These are phyloP conservation scores for Ophidiomyces ophidiicola DNA, from an alignment of 2,329 filamentous ascomycete species.

Conservation along the genomic window DNA sequence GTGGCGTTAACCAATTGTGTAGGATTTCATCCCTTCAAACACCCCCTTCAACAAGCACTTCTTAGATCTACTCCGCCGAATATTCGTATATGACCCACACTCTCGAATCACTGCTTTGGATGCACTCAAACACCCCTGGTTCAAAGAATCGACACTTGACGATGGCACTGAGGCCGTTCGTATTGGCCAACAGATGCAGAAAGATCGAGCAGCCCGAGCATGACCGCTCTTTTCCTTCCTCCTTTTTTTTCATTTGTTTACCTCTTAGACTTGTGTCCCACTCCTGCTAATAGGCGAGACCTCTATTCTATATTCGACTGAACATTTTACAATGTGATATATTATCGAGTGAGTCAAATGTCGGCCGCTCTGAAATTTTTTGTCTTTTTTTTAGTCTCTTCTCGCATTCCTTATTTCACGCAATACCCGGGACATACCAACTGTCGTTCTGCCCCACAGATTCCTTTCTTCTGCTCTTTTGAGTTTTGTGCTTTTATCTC, in stretches of 20 bases:
- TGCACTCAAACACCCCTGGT: constrained; percentile 55
- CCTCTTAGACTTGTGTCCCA: constrained; percentile 1
- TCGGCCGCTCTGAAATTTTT: not conserved
- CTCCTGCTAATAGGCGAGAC: not conserved
- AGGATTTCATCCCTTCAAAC: constrained; percentile 52
- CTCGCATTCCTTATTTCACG: not conserved
- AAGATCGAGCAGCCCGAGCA: not conserved
- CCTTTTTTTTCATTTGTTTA: not conserved
- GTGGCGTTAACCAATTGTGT: constrained; percentile 18
- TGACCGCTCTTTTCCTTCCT: not conserved
- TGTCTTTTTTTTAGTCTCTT: not conserved
- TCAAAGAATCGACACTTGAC: constrained; percentile 51
- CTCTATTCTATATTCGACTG: not conserved
- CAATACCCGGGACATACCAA: not conserved
- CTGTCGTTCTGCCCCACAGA: not conserved
- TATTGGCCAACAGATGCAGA: constrained; percentile 38
- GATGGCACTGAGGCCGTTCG: constrained; percentile 54
- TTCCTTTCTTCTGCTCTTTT: constrained; percentile 1
- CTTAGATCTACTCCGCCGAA: constrained; percentile 49
- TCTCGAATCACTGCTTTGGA: constrained; percentile 53
- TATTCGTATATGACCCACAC: constrained; percentile 56
- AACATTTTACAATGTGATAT: constrained; percentile 5
- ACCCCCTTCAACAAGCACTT: constrained; percentile 51
- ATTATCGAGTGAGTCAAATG: not conserved
- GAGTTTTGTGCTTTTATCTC: no score